Base-by-base conservation (phyloP, 2,329 filamentous ascomycete species). In the Fusarium bactridioides region DNA sequence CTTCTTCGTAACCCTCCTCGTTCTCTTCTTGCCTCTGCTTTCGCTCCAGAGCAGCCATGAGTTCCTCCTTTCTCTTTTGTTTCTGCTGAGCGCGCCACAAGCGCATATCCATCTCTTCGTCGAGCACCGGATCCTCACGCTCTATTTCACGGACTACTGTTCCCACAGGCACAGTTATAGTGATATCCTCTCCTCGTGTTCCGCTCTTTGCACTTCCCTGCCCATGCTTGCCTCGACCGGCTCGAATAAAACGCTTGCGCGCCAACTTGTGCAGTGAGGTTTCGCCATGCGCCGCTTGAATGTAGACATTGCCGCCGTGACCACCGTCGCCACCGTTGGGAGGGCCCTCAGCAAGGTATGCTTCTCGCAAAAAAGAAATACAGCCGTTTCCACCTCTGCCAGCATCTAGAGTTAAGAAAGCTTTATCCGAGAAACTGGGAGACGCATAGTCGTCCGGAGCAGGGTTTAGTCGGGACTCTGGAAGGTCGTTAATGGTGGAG, bases 251-350 rank as follows among this genome's bases (percentile, higher is more conserved):
- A 4, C 93, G 90, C 74, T 92, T 86, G 44, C 95, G 88, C 2
- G 94, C 92, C 15, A 99, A 86, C 83, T 98, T 98, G 83, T 98
- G 95, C 69, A 99, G 84, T 59, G 94, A 97, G 0, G 94, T 98
- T 82, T 98, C 93, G 66, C 94, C 94, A 61, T 93, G 91, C 4
- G 97, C 90, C 12, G 96, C 95, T 82, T 98, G 95, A 64, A 99
- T 97, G 81, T 97, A 98, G 74, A 99, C 86, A 77, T 93, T 97
- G 43, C 96, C 96, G 69, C 96, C 96, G 62, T 90, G 92, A 9
- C 96, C 96, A 45, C 96, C 96, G 79, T 99, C 94, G 67, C 96
- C 96, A 54, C 96, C 96, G 81, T 99, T 98, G 15, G 96, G 90
- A 16, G 96, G 96, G 0, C 96, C 96, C 72, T 97, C 91, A 48